These are phyloP conservation scores for Plenodomus lindquistii DNA, from an alignment of 2,329 filamentous ascomycete species.

Conservation along the genomic window DNA sequence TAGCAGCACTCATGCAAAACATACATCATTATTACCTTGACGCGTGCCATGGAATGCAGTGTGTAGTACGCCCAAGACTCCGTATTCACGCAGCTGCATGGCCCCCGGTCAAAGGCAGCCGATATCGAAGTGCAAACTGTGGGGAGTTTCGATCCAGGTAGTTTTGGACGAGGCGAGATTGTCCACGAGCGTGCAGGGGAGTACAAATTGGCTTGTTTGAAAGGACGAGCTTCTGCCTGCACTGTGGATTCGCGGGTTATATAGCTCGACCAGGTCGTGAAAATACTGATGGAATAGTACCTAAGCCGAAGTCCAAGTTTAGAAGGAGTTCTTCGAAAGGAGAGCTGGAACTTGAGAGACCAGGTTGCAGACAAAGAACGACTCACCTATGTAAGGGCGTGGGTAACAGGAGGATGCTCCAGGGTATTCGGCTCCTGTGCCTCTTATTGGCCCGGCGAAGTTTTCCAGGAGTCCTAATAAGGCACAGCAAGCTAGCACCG, in stretches of 20 bases:
- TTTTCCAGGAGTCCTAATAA: not conserved
- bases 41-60: not conserved
- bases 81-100: no score
- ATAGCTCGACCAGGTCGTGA: no score
- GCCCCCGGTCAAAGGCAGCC: no score
- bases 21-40: not conserved
- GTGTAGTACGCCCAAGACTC: not conserved
- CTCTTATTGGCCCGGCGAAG: conserved; percentile 1
- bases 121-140: not conserved
- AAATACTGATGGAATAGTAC: no score
- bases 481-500: not conserved
- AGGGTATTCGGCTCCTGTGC: not conserved
- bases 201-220: not conserved
- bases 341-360: not conserved
- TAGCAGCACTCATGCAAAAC: not conserved
- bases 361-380: not conserved
- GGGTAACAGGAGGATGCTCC: not conserved
- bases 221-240: not conserved
- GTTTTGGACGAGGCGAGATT: not conserved
- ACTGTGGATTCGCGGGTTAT: not conserved
- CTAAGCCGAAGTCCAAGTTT: not conserved
- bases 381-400: not conserved
- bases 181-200: not conserved
- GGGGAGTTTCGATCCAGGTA: not conserved
- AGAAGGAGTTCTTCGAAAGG: not conserved